Evolutionary conservation across 192 early-diverging fungal genomes (phyloP), one percentile per base, ranked within the genome.

Genomic region (Umbelopsis vinacea): DNA sequence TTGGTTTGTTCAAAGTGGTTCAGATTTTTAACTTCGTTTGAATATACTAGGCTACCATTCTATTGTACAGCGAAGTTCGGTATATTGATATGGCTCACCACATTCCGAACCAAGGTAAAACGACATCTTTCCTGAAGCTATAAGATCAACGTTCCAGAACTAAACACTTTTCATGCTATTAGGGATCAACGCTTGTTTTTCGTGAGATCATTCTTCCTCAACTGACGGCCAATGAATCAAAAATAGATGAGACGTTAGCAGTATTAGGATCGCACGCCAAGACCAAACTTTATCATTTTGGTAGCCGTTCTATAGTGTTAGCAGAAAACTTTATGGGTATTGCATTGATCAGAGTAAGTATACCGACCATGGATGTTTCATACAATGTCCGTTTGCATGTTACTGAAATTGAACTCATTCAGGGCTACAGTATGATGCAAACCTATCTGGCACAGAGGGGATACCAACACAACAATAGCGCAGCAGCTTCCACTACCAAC

Each of bases 171-270:
- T 38, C 57, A 37, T 37, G 5, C 12, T 37, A 2, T 37, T 57
- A 63, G 57, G 57, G 57, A 15, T 63, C 57, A 11, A 63, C 57
- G 4, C 24, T 63, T 4, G 26, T 63, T 29, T 63, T 63, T 63
- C 57, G 33, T 63, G 57, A 63, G 37, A 37, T 63, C 57, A 63
- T 63, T 63, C 57, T 35, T 37, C 57, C 57, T 7, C 57, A 63
- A 17, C 35, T 63, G 57, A 29, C 57, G 38, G 57, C 57, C 24
- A 63, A 63, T 37, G 57, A 63, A 63, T 35, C 57, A 63, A 35
- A 63, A 63, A 63, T 63, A 63, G 57, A 63, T 63, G 8, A 63
- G 19, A 35, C 57, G 4, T 63, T 63, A 17, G 57, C 26, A n/a
- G 26, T 35, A 6, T 15, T 63, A 37, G 24, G 26, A 5, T 35